A percentile compares a stretch with the other conserved stretches of the same genome.
phyloP scores from a whole-genome alignment of 768 basidiomycete genomes.

The Tricholoma flavovirens region DNA sequence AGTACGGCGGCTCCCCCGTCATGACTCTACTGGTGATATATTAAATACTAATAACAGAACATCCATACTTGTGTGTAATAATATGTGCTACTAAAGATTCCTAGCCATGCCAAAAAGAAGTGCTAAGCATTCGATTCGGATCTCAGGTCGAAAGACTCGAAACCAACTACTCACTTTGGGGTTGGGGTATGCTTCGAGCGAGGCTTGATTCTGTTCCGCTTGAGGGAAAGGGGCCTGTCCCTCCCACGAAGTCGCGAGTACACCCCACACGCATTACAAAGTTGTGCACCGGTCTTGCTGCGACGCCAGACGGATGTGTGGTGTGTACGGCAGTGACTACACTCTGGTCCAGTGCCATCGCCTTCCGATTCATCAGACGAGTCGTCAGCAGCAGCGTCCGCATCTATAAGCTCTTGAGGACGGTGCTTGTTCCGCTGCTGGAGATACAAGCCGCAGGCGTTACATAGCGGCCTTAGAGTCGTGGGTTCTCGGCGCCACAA shows the following conservation, averaged over 20 bases:
- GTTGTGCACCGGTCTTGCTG: slow-evolving; percentile 43
- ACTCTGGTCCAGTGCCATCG: slow-evolving; percentile 39
- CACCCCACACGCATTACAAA: slow-evolving; percentile 49
- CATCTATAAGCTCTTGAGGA: slow-evolving; percentile 45
- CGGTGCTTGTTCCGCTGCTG: slow-evolving; percentile 42
- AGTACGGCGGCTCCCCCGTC: no score
- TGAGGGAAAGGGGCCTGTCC: slow-evolving; percentile 39
- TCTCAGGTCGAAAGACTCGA: not conserved
- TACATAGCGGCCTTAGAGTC: slow-evolving; percentile 40
- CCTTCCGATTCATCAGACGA: slow-evolving; percentile 33
- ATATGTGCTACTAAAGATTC: not conserved
- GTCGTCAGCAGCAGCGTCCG: slow-evolving; percentile 38
- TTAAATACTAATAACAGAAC: not conserved
- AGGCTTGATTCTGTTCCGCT: slow-evolving; percentile 43
- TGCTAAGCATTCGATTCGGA: not conserved
- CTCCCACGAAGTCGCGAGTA: slow-evolving; percentile 42
- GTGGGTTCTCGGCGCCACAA: slow-evolving; percentile 44
- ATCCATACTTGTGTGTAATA: not conserved
- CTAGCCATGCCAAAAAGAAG: not conserved
- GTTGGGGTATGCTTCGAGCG: slow-evolving; percentile 38
- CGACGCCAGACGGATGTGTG: slow-evolving; percentile 47
- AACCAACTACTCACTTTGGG: slow-evolving; percentile 5
- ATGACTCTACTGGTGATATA: not conserved
- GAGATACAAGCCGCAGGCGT: slow-evolving; percentile 43
- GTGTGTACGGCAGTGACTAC: slow-evolving; percentile 44